Base-by-base conservation (phyloP, 2,329 filamentous ascomycete species). In the Neonectria punicea region DNA sequence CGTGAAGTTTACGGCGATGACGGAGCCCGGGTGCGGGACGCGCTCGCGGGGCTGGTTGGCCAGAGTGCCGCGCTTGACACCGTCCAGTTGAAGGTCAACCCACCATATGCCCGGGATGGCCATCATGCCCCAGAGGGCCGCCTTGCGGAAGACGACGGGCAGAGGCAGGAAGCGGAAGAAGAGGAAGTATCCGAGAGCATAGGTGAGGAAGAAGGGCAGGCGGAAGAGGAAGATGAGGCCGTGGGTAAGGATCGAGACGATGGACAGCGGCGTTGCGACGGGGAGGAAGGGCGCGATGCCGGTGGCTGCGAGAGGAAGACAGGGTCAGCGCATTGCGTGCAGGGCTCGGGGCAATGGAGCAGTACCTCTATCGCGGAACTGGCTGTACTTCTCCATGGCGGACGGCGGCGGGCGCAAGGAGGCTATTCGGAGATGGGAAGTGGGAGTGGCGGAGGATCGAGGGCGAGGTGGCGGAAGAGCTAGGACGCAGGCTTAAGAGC, bases 61-160 rank as follows among this genome's bases (percentile, higher is more conserved):
- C 34, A 97, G 84, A 28, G 92, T 94, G 82, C 96, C 96, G 81
- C 94, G 93, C 81, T 93, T 94, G 58, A 99, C 96, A 63, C 95
- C 95, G 78, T 99, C 96, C 70, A 99, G 93, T 79, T 98, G 95
- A n/a, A 99, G 84, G 80, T 99, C 96, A 61, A 98, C 91, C 95
- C 95, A 98, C 94, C 94, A 98, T 63, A 99, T 93, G 30, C 96
- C 95, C 0, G 94, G 93, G 64, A 97, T 92, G 41, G 90, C 92
- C 72, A 99, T 87, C 70, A 98, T 87, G 66, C 89, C 87, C 95
- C 96, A 98, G 58, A 98, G 82, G 53, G 93, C 89, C 13, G 92
- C 89, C 81, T 98, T 98, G 75, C 93, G 93, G 47, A 90, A 75
- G 63, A 85, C 78, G 34, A 82, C 80, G 14, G 86, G 86, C 20